phyloP scores from a whole-genome alignment of 2,329 filamentous ascomycete species.

The Apiospora malaysiana region DNA sequence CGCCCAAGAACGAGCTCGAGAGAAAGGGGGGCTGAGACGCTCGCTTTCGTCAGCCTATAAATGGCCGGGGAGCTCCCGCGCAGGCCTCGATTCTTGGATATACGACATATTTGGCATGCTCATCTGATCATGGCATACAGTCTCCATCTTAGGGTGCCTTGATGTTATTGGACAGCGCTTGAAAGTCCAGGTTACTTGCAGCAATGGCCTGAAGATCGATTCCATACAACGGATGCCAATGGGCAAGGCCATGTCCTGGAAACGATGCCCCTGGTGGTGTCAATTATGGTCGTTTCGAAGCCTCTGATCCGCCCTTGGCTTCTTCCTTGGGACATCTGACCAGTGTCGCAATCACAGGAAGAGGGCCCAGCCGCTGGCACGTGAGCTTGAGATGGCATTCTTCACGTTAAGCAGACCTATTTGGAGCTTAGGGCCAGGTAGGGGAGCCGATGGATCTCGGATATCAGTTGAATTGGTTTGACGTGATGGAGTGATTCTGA shows the following conservation, averaged over 20 bases:
- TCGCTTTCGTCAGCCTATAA: not conserved
- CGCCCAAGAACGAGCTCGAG: slow-evolving; percentile 64
- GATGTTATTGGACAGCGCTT: slow-evolving; percentile 10
- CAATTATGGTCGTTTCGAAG: not conserved
- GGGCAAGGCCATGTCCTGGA: not conserved
- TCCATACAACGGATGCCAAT: not conserved
- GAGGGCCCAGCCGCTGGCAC: not conserved
- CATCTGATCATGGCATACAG: slow-evolving; percentile 7
- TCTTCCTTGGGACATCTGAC: not conserved
- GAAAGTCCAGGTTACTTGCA: slow-evolving; percentile 3
- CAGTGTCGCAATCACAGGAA: not conserved
- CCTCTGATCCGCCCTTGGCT: not conserved
- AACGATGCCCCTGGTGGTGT: not conserved
- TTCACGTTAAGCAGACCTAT: not conserved
- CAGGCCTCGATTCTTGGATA: slow-evolving; percentile 2
- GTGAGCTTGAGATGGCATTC: not conserved
- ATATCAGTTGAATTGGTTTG: slow-evolving; percentile 7
- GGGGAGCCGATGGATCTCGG: not conserved
- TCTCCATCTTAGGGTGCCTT: slow-evolving; percentile 4
- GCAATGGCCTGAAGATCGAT: not conserved
- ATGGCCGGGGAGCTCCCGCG: not conserved
- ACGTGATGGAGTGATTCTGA: slow-evolving; percentile 11
- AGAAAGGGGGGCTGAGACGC: slow-evolving; percentile 62
- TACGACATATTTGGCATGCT: slow-evolving; percentile 16
- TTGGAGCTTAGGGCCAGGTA: not conserved